Conservation (phyloP, 2,329 filamentous ascomycete species). For the Chalaropsis ovoidea region DNA sequence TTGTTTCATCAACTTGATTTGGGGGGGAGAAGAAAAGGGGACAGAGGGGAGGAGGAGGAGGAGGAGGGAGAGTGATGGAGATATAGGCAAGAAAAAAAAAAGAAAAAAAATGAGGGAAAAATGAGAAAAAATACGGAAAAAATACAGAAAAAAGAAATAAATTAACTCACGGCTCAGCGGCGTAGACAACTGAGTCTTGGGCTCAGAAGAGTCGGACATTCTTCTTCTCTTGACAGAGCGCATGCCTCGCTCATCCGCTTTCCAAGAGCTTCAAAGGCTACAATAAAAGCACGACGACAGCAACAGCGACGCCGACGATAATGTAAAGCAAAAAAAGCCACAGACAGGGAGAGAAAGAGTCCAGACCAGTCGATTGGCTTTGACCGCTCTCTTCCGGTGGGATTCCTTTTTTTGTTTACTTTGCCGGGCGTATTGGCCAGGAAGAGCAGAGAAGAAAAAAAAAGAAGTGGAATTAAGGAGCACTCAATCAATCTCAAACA, state of each 20-base stretch:
- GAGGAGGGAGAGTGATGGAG: neutral
- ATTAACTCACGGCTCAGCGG: conserved; percentile 18
- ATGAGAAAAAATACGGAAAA: neutral
- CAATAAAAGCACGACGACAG: too few species aligned
- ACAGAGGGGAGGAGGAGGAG: neutral
- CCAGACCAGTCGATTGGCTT: conserved; percentile 3
- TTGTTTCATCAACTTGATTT: neutral
- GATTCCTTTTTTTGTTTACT: conserved; percentile 2
- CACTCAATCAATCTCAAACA: conserved; percentile 7
- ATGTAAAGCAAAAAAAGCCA: neutral
- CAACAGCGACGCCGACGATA: neutral
- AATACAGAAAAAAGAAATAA: neutral
- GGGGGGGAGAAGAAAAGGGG: neutral
- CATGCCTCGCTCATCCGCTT: conserved; percentile 12
- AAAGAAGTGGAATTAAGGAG: conserved; percentile 7
- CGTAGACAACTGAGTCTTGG: conserved; percentile 13
- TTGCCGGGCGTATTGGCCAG: neutral
- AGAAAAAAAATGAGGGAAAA: neutral
- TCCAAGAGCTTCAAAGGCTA: neutral
- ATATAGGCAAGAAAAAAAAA: neutral
- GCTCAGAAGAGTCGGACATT: conserved; percentile 22
- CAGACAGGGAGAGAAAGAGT: neutral
- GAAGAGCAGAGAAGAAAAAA: conserved; percentile 16
- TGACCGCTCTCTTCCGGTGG: conserved; percentile 10
- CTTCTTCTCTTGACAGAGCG: conserved; percentile 20